Conservation (phyloP, 2,329 filamentous ascomycete genomes). For the Colletotrichum shisoi region DNA sequence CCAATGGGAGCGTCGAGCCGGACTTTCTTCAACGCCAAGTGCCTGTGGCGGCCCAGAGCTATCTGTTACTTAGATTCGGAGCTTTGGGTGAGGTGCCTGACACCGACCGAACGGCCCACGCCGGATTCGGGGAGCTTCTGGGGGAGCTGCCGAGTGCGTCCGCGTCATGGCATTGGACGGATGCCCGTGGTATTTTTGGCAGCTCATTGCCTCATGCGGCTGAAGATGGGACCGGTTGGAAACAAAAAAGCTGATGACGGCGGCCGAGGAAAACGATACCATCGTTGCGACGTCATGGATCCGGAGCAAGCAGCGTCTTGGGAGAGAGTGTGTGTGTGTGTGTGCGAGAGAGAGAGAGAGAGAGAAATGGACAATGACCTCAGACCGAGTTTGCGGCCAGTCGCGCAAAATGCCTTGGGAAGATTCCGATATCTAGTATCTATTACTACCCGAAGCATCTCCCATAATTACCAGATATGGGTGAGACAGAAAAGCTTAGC, state of each 20-base stretch:
- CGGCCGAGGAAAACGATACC: not conserved
- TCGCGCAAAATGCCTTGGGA: not conserved
- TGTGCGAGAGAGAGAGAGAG: not conserved
- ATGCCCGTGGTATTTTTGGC: not conserved
- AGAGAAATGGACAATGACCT: not conserved
- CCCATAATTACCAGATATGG: not conserved
- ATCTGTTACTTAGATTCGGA: too few relatives aligned
- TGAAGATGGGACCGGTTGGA: not conserved
- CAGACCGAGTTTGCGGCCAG: not conserved
- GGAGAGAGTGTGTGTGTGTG: too few relatives aligned
- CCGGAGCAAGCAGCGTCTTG: too few relatives aligned
- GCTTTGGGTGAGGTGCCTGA: slow-evolving; percentile 22
- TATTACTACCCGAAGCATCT: not conserved
- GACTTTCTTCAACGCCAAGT: not conserved
- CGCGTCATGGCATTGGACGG: not conserved
- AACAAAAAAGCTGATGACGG: not conserved
- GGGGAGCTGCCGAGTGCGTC: slow-evolving; percentile 13
- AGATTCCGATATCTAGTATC: too few relatives aligned
- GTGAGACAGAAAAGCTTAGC: slow-evolving; percentile 8
- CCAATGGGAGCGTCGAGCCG: slow-evolving; percentile 5
- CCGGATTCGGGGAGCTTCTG: slow-evolving; percentile 26
- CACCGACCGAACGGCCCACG: not conserved
- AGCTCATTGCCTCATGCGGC: not conserved
- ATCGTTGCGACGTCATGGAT: slow-evolving; percentile 4
- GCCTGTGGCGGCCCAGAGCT: slow-evolving; percentile 10